phyloP scores from a whole-genome alignment of 768 basidiomycete species.

The Trametopsis cervina region DNA sequence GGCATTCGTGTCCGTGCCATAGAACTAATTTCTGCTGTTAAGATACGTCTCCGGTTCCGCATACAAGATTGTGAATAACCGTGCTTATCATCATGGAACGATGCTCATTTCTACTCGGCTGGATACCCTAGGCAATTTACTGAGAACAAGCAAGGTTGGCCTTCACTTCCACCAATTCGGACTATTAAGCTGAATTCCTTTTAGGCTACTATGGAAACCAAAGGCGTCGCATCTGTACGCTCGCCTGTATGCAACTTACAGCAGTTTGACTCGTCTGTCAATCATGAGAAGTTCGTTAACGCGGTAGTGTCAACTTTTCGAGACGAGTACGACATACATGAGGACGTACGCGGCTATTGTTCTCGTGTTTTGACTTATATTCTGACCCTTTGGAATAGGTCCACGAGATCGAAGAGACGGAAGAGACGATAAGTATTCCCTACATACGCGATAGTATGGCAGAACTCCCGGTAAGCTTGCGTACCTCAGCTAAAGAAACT shows the following conservation, averaged over 20 bases:
- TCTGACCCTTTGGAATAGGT: slow-evolving; percentile 13
- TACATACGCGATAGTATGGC: slow-evolving; percentile 64
- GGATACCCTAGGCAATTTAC: slow-evolving; percentile 60
- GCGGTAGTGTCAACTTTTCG: slow-evolving; percentile 68
- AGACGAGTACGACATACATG: slow-evolving; percentile 40
- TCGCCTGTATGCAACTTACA: slow-evolving; percentile 87
- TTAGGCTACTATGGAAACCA: slow-evolving; percentile 75
- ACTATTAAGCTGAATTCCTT: slow-evolving; percentile 6
- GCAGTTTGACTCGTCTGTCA: slow-evolving; percentile 41
- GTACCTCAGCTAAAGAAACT: not conserved
- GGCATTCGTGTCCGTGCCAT: slow-evolving; percentile 11
- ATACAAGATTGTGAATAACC: slow-evolving; percentile 85
- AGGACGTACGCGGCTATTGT: slow-evolving; percentile 22
- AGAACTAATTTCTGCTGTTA: slow-evolving; percentile 5
- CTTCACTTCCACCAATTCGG: not conserved
- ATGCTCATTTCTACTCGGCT: slow-evolving; percentile 90
- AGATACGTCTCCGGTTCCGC: slow-evolving; percentile 92
- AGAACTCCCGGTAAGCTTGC: slow-evolving; percentile 59
- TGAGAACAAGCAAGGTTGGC: slow-evolving; percentile 57
- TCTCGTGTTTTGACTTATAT: too few relatives aligned
- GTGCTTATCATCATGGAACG: slow-evolving; percentile 97
- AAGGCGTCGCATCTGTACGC: slow-evolving; percentile 84
- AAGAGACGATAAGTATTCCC: slow-evolving; percentile 36
- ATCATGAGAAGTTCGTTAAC: slow-evolving; percentile 63
- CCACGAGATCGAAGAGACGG: slow-evolving; percentile 36